Percentiles rank a stretch among this genome's conserved stretches.
These are phyloP conservation scores for Ajuga chamaepitys DNA, from an alignment of 257 asterid genomes.

Conservation along the genomic window DNA sequence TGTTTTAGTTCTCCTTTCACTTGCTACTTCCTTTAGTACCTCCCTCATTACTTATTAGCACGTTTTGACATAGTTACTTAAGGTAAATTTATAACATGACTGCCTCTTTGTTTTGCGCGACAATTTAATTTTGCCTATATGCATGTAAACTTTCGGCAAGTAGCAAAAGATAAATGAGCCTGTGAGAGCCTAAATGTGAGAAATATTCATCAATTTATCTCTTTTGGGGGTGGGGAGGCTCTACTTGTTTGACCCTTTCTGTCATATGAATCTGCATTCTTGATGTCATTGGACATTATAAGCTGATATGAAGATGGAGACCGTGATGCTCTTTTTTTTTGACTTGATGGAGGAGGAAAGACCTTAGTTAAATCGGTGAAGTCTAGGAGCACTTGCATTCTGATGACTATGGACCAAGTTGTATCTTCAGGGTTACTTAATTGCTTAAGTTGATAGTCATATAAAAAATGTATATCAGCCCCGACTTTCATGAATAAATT, in stretches of 20 bases:
- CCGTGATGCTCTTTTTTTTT: background rate
- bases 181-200: background rate
- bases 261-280: background rate
- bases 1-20: background rate
- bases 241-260: background rate
- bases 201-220: background rate
- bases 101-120: background rate
- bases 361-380: background rate
- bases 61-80: background rate
- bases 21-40: background rate
- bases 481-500: constrained; percentile 1
- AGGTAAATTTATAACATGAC: background rate
- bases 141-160: background rate
- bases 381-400: background rate
- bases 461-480: background rate
- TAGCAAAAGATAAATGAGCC: background rate
- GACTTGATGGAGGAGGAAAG: background rate
- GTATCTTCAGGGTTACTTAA: background rate
- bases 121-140: constrained; percentile 7
- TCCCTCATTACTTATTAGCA: background rate
- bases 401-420: background rate
- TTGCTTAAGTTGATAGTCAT: background rate
- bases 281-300: background rate
- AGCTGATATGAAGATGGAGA: background rate
- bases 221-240: background rate